Evolutionary conservation across 768 basidiomycete genomes (phyloP).

Genomic region (Xanthoconium stramineum): DNA sequence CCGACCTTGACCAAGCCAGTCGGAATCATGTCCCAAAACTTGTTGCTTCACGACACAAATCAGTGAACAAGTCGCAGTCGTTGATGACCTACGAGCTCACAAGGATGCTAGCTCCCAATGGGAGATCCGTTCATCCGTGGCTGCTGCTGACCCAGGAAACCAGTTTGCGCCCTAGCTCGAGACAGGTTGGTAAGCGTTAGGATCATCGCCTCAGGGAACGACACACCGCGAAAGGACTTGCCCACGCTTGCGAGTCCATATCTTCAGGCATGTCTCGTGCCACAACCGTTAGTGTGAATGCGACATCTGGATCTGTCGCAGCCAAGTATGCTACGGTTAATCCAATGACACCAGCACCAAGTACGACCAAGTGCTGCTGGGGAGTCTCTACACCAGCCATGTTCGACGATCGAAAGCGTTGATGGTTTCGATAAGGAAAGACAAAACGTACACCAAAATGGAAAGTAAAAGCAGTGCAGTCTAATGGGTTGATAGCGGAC

Average conservation of each 20-base stretch:
- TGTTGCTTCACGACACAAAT: constrained; percentile 33
- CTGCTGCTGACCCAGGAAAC: constrained; percentile 40
- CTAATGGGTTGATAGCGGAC: too few relatives aligned
- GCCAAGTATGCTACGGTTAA: constrained; percentile 36
- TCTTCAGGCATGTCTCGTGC: constrained; percentile 38
- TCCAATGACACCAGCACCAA: constrained; percentile 41
- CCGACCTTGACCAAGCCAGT: constrained; percentile 40
- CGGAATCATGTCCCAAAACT: constrained; percentile 47
- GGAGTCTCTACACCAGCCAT: constrained; percentile 13
- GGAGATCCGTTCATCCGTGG: constrained; percentile 30
- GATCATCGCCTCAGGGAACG: background rate
- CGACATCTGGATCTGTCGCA: constrained; percentile 17
- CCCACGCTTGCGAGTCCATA: constrained; percentile 42
- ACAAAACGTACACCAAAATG: too few relatives aligned
- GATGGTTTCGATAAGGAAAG: background rate
- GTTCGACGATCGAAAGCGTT: background rate
- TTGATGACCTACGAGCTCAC: constrained; percentile 26
- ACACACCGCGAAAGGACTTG: constrained; percentile 51
- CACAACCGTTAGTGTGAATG: constrained; percentile 27
- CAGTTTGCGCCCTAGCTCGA: constrained; percentile 43
- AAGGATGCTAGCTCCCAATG: constrained; percentile 42
- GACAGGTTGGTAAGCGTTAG: background rate
- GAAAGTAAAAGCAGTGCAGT: too few relatives aligned
- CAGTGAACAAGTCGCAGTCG: background rate
- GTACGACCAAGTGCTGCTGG: constrained; percentile 26